Conservation (phyloP, 2,329 filamentous ascomycete genomes). For the Chalaropsis ovoidea region DNA sequence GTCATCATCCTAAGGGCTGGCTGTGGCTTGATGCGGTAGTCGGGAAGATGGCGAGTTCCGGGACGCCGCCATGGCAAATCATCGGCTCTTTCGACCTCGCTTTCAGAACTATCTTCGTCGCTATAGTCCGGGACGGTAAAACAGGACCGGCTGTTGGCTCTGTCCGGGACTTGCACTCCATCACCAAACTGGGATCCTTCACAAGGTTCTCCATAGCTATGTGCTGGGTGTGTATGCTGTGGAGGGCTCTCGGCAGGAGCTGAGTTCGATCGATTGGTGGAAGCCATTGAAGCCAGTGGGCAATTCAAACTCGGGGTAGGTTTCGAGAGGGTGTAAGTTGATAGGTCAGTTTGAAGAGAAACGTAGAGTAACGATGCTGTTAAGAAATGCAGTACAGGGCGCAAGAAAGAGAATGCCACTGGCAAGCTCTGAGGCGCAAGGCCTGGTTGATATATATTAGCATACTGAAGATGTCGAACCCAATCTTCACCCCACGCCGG, state of each 20-base stretch:
- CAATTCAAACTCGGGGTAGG: background rate
- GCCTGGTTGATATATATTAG: background rate
- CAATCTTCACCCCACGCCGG: background rate
- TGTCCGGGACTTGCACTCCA: background rate
- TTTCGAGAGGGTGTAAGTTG: background rate
- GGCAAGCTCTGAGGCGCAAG: background rate
- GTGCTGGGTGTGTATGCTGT: background rate
- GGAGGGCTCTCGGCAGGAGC: background rate
- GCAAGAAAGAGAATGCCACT: background rate
- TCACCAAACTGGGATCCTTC: background rate
- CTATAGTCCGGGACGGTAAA: background rate
- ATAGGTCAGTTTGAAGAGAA: background rate
- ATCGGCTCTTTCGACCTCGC: background rate
- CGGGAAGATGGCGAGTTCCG: background rate
- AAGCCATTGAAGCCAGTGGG: background rate
- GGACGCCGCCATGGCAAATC: background rate
- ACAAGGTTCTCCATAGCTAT: background rate
- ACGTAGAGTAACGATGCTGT: background rate
- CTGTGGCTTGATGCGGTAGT: conserved; percentile 4
- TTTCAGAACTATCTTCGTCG: background rate
- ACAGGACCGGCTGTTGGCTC: background rate
- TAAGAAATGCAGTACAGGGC: background rate
- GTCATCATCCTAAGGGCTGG: conserved; percentile 2
- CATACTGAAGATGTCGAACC: background rate
- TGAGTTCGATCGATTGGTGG: background rate